Conservation (phyloP, 495 filamentous ascomycete species). For the Trichoderma erinaceum region DNA sequence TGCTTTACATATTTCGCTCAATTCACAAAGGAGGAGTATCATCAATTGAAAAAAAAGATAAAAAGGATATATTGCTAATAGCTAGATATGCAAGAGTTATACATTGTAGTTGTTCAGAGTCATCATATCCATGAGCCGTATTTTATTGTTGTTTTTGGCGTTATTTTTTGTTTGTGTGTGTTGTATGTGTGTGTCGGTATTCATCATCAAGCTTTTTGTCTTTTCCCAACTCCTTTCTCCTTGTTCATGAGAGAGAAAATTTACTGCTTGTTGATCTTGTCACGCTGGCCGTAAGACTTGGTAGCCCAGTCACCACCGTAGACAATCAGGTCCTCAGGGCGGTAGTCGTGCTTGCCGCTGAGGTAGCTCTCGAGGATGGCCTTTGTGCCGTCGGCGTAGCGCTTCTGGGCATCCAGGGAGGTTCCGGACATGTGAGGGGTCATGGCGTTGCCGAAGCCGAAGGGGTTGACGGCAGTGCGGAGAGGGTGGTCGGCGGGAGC, state of each 20-base stretch:
- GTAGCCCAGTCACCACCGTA: slow-evolving; percentile 89
- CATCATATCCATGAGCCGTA: slow-evolving; percentile 7
- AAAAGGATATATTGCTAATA: neutral
- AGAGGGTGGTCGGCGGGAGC: slow-evolving; percentile 92
- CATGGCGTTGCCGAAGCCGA: slow-evolving; percentile 96
- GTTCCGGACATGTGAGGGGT: slow-evolving; percentile 98
- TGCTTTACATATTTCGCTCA: neutral
- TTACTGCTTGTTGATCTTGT: slow-evolving; percentile 30
- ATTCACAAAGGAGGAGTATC: neutral
- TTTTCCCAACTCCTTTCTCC: neutral
- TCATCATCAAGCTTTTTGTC: neutral
- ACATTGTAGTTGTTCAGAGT: neutral
- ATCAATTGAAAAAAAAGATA: neutral
- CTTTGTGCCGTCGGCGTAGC: slow-evolving; percentile 88
- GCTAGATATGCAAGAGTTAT: neutral
- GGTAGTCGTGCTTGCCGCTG: slow-evolving; percentile 78
- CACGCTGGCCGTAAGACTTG: slow-evolving; percentile 85
- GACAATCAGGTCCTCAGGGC: slow-evolving; percentile 86
- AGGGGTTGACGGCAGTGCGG: slow-evolving; percentile 87
- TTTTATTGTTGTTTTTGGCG: neutral
- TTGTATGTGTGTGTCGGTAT: neutral
- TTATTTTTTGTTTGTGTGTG: neutral
- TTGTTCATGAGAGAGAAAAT: neutral
- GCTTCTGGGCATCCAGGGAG: slow-evolving; percentile 92
- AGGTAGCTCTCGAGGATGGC: slow-evolving; percentile 86